phyloP scores from a whole-genome alignment of 2,329 filamentous ascomycete species.

The Fusarium foetens region DNA sequence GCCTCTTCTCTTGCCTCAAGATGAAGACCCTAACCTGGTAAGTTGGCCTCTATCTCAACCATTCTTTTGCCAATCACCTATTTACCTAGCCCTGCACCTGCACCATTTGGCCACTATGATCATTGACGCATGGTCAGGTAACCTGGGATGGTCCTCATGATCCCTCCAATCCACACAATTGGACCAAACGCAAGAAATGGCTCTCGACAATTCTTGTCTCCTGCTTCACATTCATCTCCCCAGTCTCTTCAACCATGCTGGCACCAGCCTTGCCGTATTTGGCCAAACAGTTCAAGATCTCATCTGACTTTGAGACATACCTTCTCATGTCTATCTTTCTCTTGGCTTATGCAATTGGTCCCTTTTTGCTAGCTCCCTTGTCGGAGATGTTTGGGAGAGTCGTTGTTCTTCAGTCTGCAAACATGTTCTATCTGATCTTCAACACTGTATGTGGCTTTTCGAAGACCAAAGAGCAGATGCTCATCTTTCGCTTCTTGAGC shows the following conservation, averaged over 20 bases:
- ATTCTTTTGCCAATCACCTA: accelerated
- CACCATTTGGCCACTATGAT: too few relatives aligned
- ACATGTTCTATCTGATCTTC: constrained; percentile 63
- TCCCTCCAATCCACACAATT: constrained; percentile 57
- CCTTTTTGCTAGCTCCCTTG: constrained; percentile 62
- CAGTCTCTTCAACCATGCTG: constrained; percentile 63
- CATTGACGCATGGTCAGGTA: constrained; percentile 41
- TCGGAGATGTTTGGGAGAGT: constrained; percentile 63
- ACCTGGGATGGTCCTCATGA: constrained; percentile 58
- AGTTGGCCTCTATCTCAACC: neutral
- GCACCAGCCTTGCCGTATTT: constrained; percentile 59
- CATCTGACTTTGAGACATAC: constrained; percentile 54
- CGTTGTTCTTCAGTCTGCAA: constrained; percentile 56
- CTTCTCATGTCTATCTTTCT: constrained; percentile 70
- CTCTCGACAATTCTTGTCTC: constrained; percentile 50
- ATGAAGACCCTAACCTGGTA: constrained; percentile 40
- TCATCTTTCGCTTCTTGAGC: constrained; percentile 61
- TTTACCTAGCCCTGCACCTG: neutral
- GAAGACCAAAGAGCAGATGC: constrained; percentile 57
- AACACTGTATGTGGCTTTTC: constrained; percentile 64
- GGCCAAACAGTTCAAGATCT: constrained; percentile 56
- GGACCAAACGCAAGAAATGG: constrained; percentile 53
- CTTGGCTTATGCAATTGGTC: constrained; percentile 64
- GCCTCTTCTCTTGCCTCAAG: neutral
- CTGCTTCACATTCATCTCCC: constrained; percentile 64